These are phyloP conservation scores for Leccinellum rugosiceps DNA, from an alignment of 768 basidiomycete genomes.

Conservation along the genomic window DNA sequence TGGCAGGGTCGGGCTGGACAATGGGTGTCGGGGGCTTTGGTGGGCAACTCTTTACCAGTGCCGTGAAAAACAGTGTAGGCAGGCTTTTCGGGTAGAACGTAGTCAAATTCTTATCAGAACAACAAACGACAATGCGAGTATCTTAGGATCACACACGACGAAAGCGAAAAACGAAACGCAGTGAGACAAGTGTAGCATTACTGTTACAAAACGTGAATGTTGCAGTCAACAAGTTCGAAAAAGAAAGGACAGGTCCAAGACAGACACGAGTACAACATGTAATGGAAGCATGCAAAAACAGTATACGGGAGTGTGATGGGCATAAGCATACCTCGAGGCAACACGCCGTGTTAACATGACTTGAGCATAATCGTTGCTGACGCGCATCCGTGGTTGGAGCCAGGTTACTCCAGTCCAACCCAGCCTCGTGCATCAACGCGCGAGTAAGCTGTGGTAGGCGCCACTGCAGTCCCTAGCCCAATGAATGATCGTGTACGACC, in stretches of 20 bases:
- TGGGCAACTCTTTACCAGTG: conserved; percentile 77
- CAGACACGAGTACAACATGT: conserved; percentile 25
- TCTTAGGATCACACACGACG: conserved; percentile 5
- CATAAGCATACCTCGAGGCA: conserved; percentile 8
- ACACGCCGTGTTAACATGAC: conserved; percentile 8
- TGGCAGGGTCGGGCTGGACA: conserved; percentile 68
- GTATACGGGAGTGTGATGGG: conserved; percentile 13
- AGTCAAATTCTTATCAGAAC: background rate
- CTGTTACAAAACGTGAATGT: conserved; percentile 32
- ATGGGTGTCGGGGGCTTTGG: conserved; percentile 79
- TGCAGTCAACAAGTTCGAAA: conserved; percentile 5
- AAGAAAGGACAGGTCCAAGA: conserved; percentile 18
- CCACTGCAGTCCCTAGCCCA: conserved; percentile 60
- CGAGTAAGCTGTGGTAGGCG: conserved; percentile 79
- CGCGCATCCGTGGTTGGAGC: conserved; percentile 5
- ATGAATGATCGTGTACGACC: conserved; percentile 75
- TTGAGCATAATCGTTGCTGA: conserved; percentile 8
- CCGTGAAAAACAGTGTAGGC: conserved; percentile 79
- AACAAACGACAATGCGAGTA: conserved; percentile 14
- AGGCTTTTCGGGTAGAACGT: conserved; percentile 58
- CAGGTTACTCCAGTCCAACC: conserved; percentile 48
- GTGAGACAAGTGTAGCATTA: conserved; percentile 19
- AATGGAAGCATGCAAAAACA: conserved; percentile 20
- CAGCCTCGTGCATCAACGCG: conserved; percentile 84
- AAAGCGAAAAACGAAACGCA: background rate